Base-by-base conservation (phyloP, 148 eudicot genomes). In the Tetragonia tetragonoides region DNA sequence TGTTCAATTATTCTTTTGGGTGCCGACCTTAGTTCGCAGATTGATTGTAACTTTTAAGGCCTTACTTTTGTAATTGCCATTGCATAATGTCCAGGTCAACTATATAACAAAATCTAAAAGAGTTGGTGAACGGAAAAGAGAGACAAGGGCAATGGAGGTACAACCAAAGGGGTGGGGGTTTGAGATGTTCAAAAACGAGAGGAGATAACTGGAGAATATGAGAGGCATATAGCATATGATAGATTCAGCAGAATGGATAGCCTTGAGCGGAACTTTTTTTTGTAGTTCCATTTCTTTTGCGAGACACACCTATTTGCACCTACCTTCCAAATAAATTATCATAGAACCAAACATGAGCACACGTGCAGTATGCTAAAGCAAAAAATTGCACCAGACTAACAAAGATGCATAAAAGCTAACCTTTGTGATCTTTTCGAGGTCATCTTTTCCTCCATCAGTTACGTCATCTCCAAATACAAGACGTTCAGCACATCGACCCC, bases 401-500 rank as follows among this genome's bases (percentile, higher is more conserved):
- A 10, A 18, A 56, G 60, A 56, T 56, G 2, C 12, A 3, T 56
- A 56, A 51, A 12, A 18, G 9, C 82, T 74, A 42, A 91, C 96
- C 93, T 87, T 90, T 20, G 98, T 94, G 67, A 94, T 92, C 83
- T 86, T 94, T 82, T 88, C 87, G 23, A 94, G 87, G 82, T 94
- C 98, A 85, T 90, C 92, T 39, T 57, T 85, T 84, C 93, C 95
- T 40, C 98, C 98, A 87, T 94, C 98, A 72, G 97, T 92, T 66
- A 92, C 56, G 64, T 94, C 97, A 84, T 90, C 90, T 65, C 98
- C 98, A 85, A 87, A 92, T 47, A 94, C 89, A 76, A 94, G 76
- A 68, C 86, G 91, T 81, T 94, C 97, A 75, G 98, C 97, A 84
- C 97, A 94, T 57, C 89, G 95, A 28, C 97, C 97, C 66, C 97